Base-by-base conservation (phyloP, 108 stramenopile species). In the Cyclotella atomus region DNA sequence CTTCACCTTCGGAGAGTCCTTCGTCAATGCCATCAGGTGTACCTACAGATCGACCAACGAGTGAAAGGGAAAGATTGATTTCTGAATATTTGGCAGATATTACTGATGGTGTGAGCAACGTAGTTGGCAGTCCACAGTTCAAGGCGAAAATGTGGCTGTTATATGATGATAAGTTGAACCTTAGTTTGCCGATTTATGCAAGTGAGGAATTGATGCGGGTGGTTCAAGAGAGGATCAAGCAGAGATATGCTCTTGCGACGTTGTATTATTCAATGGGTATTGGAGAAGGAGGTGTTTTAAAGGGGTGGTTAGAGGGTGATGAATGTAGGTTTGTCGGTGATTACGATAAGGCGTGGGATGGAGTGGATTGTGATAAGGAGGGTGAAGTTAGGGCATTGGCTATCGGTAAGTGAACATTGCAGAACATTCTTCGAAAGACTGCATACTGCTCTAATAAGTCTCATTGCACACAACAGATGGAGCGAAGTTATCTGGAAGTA, bases 271-370 rank as follows among this genome's bases (percentile, higher is more conserved):
- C 82, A 16, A 70, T 59, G 82, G 85, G 54, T 46, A 72, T 54
- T 61, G 86, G 61, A 30, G 56, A 59, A 12, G 64, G 74, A 2
- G 57, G 59, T 32, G 69, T 63, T 8, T 41, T 47, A 15, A 87
- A 85, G 47, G 80, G 86, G 32, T 93, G 92, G 92, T 25, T 93
- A 29, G 59, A 57, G 23, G 87, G 82, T 7, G 84, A 89, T 38
- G 92, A 93, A 73, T 93, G 92, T 59, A 64, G 65, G n/a, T 56
- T 55, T 55, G 72, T 71, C 8, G 77, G 64, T 24, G 68, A 75
- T 23, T 75, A 68, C 19, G 78, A 73, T 20, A 44, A 53, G 55
- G 69, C 69, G 15, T 90, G 89, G 89, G 65, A 59, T 52, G 86
- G 88, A 25, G 67, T 88, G 19, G 64, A 49, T 47, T 91, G 89